Evolutionary conservation across 306 rosid genomes (phyloP).

Genomic region (Corylus americana): DNA sequence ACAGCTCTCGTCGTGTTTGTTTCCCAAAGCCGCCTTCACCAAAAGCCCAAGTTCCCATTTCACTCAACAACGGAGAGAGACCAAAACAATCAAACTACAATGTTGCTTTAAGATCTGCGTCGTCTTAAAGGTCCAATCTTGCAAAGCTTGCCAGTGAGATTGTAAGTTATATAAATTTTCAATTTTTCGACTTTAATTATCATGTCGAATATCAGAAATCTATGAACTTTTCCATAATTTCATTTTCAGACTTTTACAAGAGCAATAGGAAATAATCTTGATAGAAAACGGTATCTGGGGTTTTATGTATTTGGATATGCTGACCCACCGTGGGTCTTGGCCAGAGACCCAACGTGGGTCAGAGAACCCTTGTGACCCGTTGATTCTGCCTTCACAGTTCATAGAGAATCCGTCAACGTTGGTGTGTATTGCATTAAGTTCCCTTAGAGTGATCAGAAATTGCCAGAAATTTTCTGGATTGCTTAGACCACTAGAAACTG

Average conservation of each 20-base stretch:
- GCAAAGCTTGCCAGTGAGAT: neutral
- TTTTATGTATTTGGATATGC: neutral
- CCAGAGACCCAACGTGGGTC: too few species aligned
- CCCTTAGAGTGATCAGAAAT: too few species aligned
- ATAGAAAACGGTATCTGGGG: neutral
- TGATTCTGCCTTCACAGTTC: too few species aligned
- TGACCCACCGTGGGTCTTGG: too few species aligned
- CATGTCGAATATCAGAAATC: conserved; percentile 21
- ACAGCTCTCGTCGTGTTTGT: conserved; percentile 24
- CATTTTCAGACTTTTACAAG: neutral
- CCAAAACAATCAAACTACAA: neutral
- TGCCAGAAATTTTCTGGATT: too few species aligned
- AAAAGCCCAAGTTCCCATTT: conserved; percentile 7
- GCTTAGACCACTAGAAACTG: too few species aligned
- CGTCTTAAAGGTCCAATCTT: neutral
- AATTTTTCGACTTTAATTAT: neutral
- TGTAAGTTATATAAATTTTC: conserved; percentile 18
- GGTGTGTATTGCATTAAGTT: too few species aligned
- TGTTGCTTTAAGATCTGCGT: neutral
- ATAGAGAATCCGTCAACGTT: too few species aligned
- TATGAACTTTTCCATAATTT: neutral
- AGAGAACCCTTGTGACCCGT: too few species aligned
- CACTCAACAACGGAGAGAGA: neutral
- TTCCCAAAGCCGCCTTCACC: conserved; percentile 32
- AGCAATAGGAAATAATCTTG: neutral